A percentile compares a stretch with the other conserved stretches of the same genome.
Evolutionary conservation across 2,329 filamentous ascomycete genomes (phyloP).

Genomic region (Alternaria longipes): DNA sequence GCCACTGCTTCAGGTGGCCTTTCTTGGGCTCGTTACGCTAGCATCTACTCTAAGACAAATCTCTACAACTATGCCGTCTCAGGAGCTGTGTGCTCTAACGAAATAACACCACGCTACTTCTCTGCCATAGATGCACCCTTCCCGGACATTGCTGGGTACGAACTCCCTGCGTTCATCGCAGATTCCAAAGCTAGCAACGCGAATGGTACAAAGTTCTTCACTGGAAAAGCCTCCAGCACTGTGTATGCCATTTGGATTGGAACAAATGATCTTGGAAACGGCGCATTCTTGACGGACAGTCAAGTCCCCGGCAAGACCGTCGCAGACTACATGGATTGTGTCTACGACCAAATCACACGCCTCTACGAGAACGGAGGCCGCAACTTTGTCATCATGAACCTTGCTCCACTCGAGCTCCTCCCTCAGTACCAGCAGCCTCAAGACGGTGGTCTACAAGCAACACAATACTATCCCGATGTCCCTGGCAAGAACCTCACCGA

Average conservation of each 20-base stretch:
- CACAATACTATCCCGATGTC: constrained; percentile 60
- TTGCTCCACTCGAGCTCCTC: constrained; percentile 71
- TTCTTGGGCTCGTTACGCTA: constrained; percentile 74
- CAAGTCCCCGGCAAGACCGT: constrained; percentile 69
- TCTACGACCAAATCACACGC: constrained; percentile 69
- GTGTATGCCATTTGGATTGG: constrained; percentile 83
- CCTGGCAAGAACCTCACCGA: constrained; percentile 59
- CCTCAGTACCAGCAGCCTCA: constrained; percentile 70
- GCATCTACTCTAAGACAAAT: constrained; percentile 64
- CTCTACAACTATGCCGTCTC: constrained; percentile 75
- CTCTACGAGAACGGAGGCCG: constrained; percentile 73
- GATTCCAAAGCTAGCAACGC: constrained; percentile 49
- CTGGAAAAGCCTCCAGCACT: constrained; percentile 64
- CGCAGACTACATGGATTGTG: constrained; percentile 71
- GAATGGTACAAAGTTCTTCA: constrained; percentile 55
- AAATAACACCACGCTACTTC: constrained; percentile 67
- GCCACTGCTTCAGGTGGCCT: constrained; percentile 71
- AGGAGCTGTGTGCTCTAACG: constrained; percentile 77
- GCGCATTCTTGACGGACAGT: constrained; percentile 71
- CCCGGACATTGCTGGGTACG: constrained; percentile 63
- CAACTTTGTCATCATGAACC: constrained; percentile 77
- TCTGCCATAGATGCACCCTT: constrained; percentile 63
- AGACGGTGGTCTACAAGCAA: constrained; percentile 55
- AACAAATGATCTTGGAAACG: constrained; percentile 77
- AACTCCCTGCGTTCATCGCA: constrained; percentile 59